phyloP scores from a whole-genome alignment of 2,329 filamentous ascomycete species.

The Tolypocladium sp. region DNA sequence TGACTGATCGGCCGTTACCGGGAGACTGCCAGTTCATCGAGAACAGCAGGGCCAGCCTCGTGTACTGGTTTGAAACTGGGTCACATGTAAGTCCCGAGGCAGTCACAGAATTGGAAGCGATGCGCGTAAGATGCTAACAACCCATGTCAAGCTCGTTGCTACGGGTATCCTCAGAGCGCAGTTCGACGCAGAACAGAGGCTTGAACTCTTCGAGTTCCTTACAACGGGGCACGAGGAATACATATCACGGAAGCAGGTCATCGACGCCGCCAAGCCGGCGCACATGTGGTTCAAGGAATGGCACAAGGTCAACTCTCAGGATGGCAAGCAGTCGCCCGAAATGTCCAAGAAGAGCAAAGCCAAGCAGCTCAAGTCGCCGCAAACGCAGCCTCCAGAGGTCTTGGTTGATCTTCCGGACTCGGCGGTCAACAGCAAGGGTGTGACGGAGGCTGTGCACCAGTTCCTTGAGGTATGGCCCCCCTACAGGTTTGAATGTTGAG shows the following conservation, averaged over 20 bases:
- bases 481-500: constrained; percentile 8
- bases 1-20: constrained; percentile 44
- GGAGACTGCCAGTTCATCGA: constrained; percentile 66
- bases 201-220: constrained; percentile 78
- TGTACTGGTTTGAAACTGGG: constrained; percentile 81
- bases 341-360: constrained; percentile 59
- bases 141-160: constrained; percentile 55
- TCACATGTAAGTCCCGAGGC: constrained; percentile 55
- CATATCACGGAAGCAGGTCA: constrained; percentile 58
- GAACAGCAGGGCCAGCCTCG: constrained; percentile 67
- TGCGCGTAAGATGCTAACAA: constrained; percentile 14
- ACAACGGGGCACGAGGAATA: constrained; percentile 75
- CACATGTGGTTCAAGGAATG: constrained; percentile 60
- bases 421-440: constrained; percentile 48
- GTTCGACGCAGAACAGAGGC: constrained; percentile 70
- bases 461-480: constrained; percentile 48
- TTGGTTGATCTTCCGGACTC: constrained; percentile 49
- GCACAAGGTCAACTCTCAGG: constrained; percentile 47
- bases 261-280: constrained; percentile 51
- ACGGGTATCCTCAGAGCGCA: constrained; percentile 69
- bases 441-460: constrained; percentile 52
- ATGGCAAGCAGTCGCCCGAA: constrained; percentile 52
- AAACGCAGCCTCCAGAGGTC: constrained; percentile 47
- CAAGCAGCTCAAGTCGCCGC: constrained; percentile 50
- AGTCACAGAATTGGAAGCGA: background rate